Conservation (phyloP, 148 eudicot species). For the Vaccinium darrowii region DNA sequence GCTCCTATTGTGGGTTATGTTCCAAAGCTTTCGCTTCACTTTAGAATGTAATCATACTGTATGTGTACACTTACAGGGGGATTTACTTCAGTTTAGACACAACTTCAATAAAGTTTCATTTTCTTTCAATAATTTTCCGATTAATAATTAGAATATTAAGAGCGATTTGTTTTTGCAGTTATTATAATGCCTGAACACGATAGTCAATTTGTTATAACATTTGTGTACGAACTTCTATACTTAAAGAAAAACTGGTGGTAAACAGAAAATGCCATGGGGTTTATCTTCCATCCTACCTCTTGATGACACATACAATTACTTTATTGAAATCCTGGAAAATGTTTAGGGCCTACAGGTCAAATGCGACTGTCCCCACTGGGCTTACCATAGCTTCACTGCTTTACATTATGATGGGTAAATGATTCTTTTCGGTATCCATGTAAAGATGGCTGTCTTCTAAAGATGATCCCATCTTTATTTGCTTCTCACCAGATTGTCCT, state of each 20-base stretch:
- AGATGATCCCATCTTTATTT: not conserved
- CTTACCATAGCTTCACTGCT: not conserved
- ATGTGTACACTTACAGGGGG: not conserved
- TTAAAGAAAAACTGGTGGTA: not conserved
- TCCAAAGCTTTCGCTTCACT: too few species aligned
- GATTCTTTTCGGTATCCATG: not conserved
- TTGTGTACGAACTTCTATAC: not conserved
- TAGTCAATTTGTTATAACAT: not conserved
- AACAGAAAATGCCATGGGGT: not conserved
- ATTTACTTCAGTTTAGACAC: not conserved
- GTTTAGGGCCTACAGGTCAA: not conserved
- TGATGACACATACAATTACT: not conserved
- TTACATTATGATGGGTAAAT: not conserved
- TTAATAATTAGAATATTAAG: too few species aligned
- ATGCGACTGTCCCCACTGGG: not conserved
- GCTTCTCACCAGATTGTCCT: not conserved
- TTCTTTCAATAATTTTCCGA: too few species aligned
- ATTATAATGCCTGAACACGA: not conserved
- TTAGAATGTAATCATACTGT: not conserved
- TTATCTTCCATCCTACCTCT: not conserved
- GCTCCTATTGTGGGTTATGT: too few species aligned
- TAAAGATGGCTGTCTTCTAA: not conserved
- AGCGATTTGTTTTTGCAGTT: too few species aligned
- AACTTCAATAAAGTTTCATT: too few species aligned
- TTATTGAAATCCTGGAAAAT: not conserved